Conservation (phyloP, 2,329 filamentous ascomycete species). For the Chaetomiaceae sp. region DNA sequence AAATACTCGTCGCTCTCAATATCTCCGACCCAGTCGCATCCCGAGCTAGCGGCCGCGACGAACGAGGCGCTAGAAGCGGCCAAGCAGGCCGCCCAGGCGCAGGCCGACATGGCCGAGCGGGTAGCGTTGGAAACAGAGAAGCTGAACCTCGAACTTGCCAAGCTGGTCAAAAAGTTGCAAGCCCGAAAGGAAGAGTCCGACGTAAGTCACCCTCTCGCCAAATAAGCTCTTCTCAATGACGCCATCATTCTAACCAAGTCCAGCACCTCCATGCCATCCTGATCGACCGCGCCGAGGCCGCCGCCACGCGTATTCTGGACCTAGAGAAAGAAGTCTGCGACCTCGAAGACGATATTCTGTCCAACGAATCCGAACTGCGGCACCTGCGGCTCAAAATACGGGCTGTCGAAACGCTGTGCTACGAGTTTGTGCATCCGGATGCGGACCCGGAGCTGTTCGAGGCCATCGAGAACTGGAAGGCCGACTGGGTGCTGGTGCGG, state of each 20-base stretch:
- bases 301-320: slow-evolving; percentile 55
- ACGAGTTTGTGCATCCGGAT: slow-evolving; percentile 42
- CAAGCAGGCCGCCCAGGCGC: slow-evolving; percentile 14
- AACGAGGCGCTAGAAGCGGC: slow-evolving; percentile 20
- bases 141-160: slow-evolving; percentile 48
- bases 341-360: slow-evolving; percentile 54
- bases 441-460: slow-evolving; percentile 53
- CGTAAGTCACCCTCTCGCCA: slow-evolving; percentile 33
- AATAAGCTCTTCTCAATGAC: too few relatives aligned
- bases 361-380: slow-evolving; percentile 56
- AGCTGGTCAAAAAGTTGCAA: slow-evolving; percentile 47
- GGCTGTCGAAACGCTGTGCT: slow-evolving; percentile 57
- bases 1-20: slow-evolving; percentile 7
- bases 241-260: too few relatives aligned
- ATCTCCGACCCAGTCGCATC: slow-evolving; percentile 10
- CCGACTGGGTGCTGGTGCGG: slow-evolving; percentile 46
- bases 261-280: slow-evolving; percentile 59
- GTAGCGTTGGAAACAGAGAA: slow-evolving; percentile 36
- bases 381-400: slow-evolving; percentile 60
- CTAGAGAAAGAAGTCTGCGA: slow-evolving; percentile 56
- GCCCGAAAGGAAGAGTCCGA: slow-evolving; percentile 57
- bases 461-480: slow-evolving; percentile 58
- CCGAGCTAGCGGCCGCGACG: slow-evolving; percentile 19
- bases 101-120: slow-evolving; percentile 21
- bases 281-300: slow-evolving; percentile 52